Conservation (phyloP, 495 filamentous ascomycete genomes). For the Daldinia grandis region DNA sequence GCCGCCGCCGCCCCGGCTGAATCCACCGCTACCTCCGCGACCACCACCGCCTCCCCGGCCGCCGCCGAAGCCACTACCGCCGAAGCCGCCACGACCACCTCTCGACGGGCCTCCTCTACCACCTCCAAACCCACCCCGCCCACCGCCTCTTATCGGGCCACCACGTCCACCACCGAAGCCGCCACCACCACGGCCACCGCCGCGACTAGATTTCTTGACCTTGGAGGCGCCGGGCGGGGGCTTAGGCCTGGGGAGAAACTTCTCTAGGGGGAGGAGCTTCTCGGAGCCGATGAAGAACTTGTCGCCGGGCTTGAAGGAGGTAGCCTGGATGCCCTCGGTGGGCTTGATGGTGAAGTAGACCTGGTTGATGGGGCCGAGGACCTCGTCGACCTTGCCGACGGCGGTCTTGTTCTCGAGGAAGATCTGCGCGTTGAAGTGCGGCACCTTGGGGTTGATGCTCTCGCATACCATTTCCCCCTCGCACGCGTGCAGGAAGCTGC, state of each 20-base stretch:
- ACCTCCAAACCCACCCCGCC: constrained; percentile 37
- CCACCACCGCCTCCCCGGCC: constrained; percentile 42
- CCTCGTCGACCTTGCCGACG: constrained; percentile 93
- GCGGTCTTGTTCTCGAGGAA: constrained; percentile 97
- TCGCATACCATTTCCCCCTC: constrained; percentile 97
- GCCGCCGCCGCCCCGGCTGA: constrained; percentile 25
- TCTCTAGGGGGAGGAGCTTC: constrained; percentile 92
- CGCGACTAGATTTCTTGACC: constrained; percentile 65
- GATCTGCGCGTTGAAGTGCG: constrained; percentile 98
- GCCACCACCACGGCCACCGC: constrained; percentile 46
- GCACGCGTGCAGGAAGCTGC: constrained; percentile 88
- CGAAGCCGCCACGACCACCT: constrained; percentile 37
- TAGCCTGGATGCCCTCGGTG: constrained; percentile 90
- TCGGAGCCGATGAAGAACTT: constrained; percentile 96
- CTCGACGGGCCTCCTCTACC: constrained; percentile 35
- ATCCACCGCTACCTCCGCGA: constrained; percentile 39
- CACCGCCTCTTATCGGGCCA: constrained; percentile 55
- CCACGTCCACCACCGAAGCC: constrained; percentile 46
- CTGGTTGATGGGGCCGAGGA: constrained; percentile 93
- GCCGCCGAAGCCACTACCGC: constrained; percentile 40
- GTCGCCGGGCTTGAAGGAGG: constrained; percentile 93
- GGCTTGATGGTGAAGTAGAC: constrained; percentile 99
- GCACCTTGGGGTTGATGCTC: constrained; percentile 92
- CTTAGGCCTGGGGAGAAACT: constrained; percentile 96
- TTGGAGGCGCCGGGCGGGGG: constrained; percentile 70